Conservation (phyloP, 371 early-diverging fungal species). For the Mucor irregularis region DNA sequence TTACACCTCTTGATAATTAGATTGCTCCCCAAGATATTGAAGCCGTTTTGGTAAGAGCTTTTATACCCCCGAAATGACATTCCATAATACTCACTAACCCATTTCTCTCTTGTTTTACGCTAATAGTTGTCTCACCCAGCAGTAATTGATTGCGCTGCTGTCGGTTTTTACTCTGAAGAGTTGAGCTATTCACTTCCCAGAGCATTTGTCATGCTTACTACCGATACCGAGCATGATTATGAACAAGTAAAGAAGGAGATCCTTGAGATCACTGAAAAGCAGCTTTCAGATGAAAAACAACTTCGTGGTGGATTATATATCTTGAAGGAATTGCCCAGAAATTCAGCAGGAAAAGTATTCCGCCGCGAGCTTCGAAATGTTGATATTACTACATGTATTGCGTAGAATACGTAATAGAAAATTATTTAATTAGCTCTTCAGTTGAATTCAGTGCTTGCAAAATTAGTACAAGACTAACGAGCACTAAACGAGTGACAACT, state of each 20-base stretch:
- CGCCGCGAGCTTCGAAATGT: not conserved
- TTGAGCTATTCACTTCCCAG: slow-evolving; percentile 66
- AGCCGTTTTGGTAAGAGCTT: slow-evolving; percentile 64
- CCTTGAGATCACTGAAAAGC: not conserved
- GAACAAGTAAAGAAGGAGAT: not conserved
- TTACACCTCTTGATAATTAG: slow-evolving; percentile 74
- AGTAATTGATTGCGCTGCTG: slow-evolving; percentile 68
- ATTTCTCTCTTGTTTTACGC: not conserved
- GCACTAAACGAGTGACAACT: no score
- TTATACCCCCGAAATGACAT: no score
- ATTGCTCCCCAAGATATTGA: slow-evolving; percentile 71
- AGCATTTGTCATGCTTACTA: slow-evolving; percentile 60
- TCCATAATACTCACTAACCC: slow-evolving; percentile 18
- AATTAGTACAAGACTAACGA: no score
- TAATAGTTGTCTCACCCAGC: slow-evolving; percentile 46
- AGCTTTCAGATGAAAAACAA: not conserved
- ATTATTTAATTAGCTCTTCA: no score
- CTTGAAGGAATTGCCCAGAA: not conserved
- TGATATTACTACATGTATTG: no score
- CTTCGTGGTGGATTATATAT: slow-evolving; percentile 1
- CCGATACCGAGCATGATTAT: not conserved
- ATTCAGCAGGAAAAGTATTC: not conserved
- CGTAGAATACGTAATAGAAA: no score
- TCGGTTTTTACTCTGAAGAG: slow-evolving; percentile 45
- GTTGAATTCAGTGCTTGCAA: no score